These are phyloP conservation scores for Dactylonectria macrodidyma DNA, from an alignment of 2,329 filamentous ascomycete species.

Conservation along the genomic window DNA sequence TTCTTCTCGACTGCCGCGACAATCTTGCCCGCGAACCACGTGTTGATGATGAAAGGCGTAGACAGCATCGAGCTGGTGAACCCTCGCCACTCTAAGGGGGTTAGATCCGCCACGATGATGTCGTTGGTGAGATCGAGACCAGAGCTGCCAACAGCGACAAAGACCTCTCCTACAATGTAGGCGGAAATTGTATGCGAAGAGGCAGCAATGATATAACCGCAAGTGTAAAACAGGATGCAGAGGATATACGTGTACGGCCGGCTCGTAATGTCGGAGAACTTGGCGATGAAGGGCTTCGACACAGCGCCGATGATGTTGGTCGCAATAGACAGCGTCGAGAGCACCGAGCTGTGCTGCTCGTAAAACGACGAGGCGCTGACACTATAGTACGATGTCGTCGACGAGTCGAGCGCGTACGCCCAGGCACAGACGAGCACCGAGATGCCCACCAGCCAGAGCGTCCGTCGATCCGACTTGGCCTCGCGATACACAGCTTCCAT, in stretches of 20 bases:
- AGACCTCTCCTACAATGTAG: constrained; percentile 68
- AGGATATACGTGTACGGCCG: constrained; percentile 73
- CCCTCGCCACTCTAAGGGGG: constrained; percentile 59
- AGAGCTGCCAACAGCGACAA: constrained; percentile 72
- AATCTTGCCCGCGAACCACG: constrained; percentile 58
- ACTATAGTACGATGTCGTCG: constrained; percentile 50
- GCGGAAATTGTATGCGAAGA: constrained; percentile 66
- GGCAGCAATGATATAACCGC: constrained; percentile 72
- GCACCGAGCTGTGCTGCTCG: constrained; percentile 46
- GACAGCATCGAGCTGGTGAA: constrained; percentile 51
- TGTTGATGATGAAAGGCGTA: constrained; percentile 54
- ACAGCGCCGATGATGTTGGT: constrained; percentile 62
- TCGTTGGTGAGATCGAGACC: constrained; percentile 74
- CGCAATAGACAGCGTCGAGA: constrained; percentile 49
- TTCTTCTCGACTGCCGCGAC: constrained; percentile 54
- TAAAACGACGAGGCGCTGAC: constrained; percentile 46
- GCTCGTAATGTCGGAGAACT: constrained; percentile 74
- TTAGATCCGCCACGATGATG: constrained; percentile 76
- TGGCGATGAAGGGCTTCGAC: constrained; percentile 73
- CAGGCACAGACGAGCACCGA: constrained; percentile 51
- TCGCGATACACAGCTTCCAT: constrained; percentile 51
- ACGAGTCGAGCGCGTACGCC: constrained; percentile 50
- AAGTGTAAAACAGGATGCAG: constrained; percentile 66
- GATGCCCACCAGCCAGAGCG: constrained; percentile 47
- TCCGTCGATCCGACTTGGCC: constrained; percentile 42